Conservation (phyloP, 1,284 basidiomycete species). For the Leucoagaricus sp. region DNA sequence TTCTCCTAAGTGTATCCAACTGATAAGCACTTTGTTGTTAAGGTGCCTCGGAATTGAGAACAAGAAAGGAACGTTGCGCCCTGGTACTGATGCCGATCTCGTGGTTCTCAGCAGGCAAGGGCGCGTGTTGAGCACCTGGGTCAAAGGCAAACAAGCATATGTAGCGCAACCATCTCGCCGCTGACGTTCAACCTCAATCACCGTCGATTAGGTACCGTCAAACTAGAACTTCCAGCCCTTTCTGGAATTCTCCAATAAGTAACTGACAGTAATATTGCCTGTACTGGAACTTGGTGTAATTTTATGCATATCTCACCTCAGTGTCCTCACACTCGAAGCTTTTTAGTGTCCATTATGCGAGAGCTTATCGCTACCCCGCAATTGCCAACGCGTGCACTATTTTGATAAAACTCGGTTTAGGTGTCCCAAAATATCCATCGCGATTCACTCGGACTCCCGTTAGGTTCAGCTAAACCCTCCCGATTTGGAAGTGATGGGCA, state of each 20-base stretch:
- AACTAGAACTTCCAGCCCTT: neutral
- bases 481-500: too few relatives aligned
- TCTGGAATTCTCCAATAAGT: neutral
- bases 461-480: too few relatives aligned
- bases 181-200: neutral
- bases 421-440: neutral
- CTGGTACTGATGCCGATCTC: conserved; percentile 84
- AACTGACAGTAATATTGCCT: neutral
- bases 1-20: neutral
- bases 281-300: neutral
- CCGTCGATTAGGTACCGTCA: neutral
- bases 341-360: neutral
- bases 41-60: conserved; percentile 79
- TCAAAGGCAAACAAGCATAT: conserved; percentile 59
- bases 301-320: neutral
- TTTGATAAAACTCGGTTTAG: neutral
- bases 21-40: conserved; percentile 5
- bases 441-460: neutral
- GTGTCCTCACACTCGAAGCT: neutral
- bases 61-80: conserved; percentile 76
- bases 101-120: conserved; percentile 74
- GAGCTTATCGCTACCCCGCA: neutral
- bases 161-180: neutral
- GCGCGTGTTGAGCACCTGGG: conserved; percentile 76
- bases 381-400: neutral